These are phyloP conservation scores for Metschnikowia noctiluminum DNA, from an alignment of 805 yeast genomes.

Conservation along the genomic window DNA sequence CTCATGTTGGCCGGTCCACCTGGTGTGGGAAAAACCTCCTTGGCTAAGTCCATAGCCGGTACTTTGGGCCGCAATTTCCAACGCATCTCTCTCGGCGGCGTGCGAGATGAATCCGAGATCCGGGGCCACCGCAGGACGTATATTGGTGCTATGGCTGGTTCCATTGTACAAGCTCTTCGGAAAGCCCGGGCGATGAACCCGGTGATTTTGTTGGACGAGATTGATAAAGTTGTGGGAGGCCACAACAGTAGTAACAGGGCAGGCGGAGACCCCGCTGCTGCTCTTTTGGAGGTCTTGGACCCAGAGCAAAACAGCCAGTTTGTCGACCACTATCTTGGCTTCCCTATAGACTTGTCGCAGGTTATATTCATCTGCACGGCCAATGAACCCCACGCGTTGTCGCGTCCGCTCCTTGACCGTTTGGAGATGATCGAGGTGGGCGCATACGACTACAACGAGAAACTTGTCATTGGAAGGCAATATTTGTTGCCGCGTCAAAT, in stretches of 20 bases:
- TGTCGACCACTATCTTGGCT: slow-evolving; percentile 79
- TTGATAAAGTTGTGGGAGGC: slow-evolving; percentile 72
- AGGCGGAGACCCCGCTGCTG: slow-evolving; percentile 89
- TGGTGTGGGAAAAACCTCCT: slow-evolving; percentile 88
- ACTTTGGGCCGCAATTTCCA: slow-evolving; percentile 74
- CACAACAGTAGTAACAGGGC: slow-evolving; percentile 39
- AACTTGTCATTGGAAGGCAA: slow-evolving; percentile 63
- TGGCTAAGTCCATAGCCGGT: slow-evolving; percentile 77
- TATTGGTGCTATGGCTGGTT: slow-evolving; percentile 91
- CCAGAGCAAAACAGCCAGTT: slow-evolving; percentile 83
- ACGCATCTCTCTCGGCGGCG: slow-evolving; percentile 81
- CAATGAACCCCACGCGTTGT: slow-evolving; percentile 65
- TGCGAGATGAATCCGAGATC: slow-evolving; percentile 84
- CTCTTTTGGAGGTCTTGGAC: slow-evolving; percentile 80
- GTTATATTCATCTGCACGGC: slow-evolving; percentile 85
- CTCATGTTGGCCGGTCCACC: slow-evolving; percentile 86
- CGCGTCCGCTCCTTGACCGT: slow-evolving; percentile 77
- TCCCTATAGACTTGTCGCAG: slow-evolving; percentile 81
- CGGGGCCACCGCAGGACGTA: slow-evolving; percentile 90
- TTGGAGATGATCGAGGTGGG: slow-evolving; percentile 77
- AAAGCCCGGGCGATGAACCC: slow-evolving; percentile 79
- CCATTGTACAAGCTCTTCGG: slow-evolving; percentile 70
- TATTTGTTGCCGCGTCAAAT: slow-evolving; percentile 76
- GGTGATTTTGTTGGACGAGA: slow-evolving; percentile 77
- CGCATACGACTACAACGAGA: slow-evolving; percentile 79